phyloP scores from a whole-genome alignment of 2,329 filamentous ascomycete genomes.

The Sporothrix curviconia region DNA sequence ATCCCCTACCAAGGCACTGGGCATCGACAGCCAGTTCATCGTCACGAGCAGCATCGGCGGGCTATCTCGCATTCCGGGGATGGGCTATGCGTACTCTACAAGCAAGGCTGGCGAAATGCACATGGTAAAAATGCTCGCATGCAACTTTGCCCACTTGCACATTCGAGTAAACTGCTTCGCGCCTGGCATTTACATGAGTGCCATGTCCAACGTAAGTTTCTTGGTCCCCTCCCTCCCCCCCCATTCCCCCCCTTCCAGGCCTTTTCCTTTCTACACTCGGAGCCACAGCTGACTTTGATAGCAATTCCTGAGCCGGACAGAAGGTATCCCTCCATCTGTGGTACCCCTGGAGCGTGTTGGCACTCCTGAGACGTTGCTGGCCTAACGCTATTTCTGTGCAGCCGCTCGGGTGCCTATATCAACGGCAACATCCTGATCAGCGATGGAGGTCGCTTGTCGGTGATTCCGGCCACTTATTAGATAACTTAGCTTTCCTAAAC shows the following conservation, averaged over 20 bases:
- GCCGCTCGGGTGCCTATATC: background rate
- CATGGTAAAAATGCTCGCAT: constrained; percentile 58
- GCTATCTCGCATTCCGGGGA: constrained; percentile 52
- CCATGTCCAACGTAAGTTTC: constrained; percentile 35
- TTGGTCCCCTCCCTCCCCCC: too few species aligned
- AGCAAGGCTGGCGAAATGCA: constrained; percentile 62
- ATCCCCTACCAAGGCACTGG: constrained; percentile 32
- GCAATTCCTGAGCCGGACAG: background rate
- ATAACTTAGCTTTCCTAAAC: too few species aligned
- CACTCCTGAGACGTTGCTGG: background rate
- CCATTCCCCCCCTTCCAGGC: too few species aligned
- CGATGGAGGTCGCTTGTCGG: background rate
- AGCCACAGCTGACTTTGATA: background rate
- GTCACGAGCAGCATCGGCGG: constrained; percentile 59
- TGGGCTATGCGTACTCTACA: constrained; percentile 60
- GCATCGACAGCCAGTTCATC: constrained; percentile 37
- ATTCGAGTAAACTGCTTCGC: constrained; percentile 34
- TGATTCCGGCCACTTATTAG: background rate
- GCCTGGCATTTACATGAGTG: constrained; percentile 36
- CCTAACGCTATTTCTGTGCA: background rate
- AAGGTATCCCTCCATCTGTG: background rate
- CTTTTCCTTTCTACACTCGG: background rate
- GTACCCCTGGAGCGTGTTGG: background rate
- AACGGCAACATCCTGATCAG: constrained; percentile 5
- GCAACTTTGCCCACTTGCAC: constrained; percentile 49